A percentile compares a stretch with the other conserved stretches of the same genome.
These are phyloP conservation scores for Lentithecium fluviatile DNA, from an alignment of 495 filamentous ascomycete species.

Conservation along the genomic window DNA sequence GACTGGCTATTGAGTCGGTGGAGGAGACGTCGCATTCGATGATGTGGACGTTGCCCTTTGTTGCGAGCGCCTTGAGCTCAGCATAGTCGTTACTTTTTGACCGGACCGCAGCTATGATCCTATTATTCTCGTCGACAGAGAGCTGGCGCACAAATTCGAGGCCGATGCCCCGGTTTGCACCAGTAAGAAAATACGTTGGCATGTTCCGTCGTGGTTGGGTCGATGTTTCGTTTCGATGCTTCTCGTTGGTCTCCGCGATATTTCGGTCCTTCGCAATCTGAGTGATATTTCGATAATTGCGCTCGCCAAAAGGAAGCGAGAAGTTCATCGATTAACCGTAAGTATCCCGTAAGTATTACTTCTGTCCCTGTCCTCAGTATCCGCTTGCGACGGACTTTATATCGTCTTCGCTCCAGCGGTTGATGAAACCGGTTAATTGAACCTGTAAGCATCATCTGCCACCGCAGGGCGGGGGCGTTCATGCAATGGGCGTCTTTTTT, in stretches of 20 bases:
- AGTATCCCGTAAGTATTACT: too few species aligned
- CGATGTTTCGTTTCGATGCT: slow-evolving; percentile 8
- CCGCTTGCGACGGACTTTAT: not conserved
- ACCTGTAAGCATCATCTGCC: too few species aligned
- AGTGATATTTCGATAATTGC: not conserved
- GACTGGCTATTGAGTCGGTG: slow-evolving; percentile 33
- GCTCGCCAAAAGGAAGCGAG: not conserved
- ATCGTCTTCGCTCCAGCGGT: not conserved
- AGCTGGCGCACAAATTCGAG: slow-evolving; percentile 57
- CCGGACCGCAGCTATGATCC: slow-evolving; percentile 51
- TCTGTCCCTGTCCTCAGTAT: too few species aligned
- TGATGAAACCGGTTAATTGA: slow-evolving; percentile 7
- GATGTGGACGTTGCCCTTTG: slow-evolving; percentile 41
- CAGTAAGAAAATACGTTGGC: slow-evolving; percentile 56
- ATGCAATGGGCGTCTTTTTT: too few species aligned
- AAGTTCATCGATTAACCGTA: not conserved
- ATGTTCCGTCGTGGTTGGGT: slow-evolving; percentile 37
- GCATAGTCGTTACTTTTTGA: slow-evolving; percentile 39
- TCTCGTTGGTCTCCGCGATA: not conserved
- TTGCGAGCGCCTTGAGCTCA: slow-evolving; percentile 34
- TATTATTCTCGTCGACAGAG: slow-evolving; percentile 46
- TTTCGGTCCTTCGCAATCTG: not conserved
- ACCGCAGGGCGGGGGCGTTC: too few species aligned
- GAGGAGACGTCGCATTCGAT: slow-evolving; percentile 47
- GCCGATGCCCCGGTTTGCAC: slow-evolving; percentile 57